Base-by-base conservation (phyloP, 805 yeast species). In the Yarrowia yakushimensis region DNA sequence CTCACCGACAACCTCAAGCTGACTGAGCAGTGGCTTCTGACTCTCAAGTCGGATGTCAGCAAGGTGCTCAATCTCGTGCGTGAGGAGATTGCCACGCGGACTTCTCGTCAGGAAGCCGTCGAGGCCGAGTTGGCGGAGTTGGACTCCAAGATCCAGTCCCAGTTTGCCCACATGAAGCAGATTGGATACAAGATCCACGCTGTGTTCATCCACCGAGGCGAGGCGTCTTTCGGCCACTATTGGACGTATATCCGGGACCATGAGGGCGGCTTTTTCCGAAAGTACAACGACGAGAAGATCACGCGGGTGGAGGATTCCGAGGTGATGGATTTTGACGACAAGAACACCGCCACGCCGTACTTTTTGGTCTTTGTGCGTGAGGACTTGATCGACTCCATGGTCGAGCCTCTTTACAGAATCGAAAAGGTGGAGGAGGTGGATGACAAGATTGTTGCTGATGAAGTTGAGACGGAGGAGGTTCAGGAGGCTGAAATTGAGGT, bases 281-380 rank as follows among this genome's bases (percentile, higher is more conserved):
- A 90, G 76, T 94, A 94, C 73, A 94, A 94, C 70, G 99, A 94
- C 76, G 98, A 94, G 69, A 80, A 81, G n/a, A 96, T 94, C n/a
- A 84, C 90, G 2, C 96, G 87, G 66, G 97, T 88, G 0, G 85
- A 85, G 64, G 76, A 74, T 30, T 63, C 72, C 0, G 82, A 78
- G 60, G 77, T 74, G 20, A 71, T 71, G 63, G 69, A 68, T 22
- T 63, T 61, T 23, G 69, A 71, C 41, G 64, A 66, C 52, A 64
- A 63, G 28, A 90, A 90, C 71, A 86, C 90, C 0, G 97, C 97
- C 0, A 94, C 98, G 1, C 98, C 99, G 3, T 93, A 93, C 69
- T 93, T 89, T 72, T 78, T 94, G 55, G 97, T 89, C 0, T 93
- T 89, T 71, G 89, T 89, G 28, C 83, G 83, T 67, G 85, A 87